Evolutionary conservation across 306 rosid genomes (phyloP).

Genomic region (apple (Malus domestica)): DNA sequence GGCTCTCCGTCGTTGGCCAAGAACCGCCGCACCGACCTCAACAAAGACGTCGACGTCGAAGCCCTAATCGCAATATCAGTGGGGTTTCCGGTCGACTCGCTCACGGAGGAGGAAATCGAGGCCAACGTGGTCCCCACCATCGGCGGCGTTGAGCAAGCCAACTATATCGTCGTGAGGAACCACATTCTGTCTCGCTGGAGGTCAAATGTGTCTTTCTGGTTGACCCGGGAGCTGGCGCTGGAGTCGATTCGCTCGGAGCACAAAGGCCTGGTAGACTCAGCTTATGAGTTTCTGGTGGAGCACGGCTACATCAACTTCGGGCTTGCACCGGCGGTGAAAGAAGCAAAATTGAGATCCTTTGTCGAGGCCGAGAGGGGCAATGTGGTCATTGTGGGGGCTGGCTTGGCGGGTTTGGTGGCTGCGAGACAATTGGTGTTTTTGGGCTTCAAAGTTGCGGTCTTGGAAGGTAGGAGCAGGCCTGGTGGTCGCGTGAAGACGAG

Average conservation of each 20-base stretch:
- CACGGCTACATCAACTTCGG: slow-evolving; percentile 89
- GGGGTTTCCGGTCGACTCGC: slow-evolving; percentile 79
- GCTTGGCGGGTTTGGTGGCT: slow-evolving; percentile 77
- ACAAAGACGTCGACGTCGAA: slow-evolving; percentile 66
- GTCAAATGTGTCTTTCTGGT: slow-evolving; percentile 63
- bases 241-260: slow-evolving; percentile 65
- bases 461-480: slow-evolving; percentile 78
- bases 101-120: slow-evolving; percentile 85
- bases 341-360: slow-evolving; percentile 45
- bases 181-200: slow-evolving; percentile 78
- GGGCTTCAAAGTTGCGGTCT: slow-evolving; percentile 70
- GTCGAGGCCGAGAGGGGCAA: slow-evolving; percentile 50
- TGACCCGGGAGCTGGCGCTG: slow-evolving; percentile 54
- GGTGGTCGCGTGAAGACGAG: slow-evolving; percentile 87
- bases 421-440: slow-evolving; percentile 78
- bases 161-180: slow-evolving; percentile 68
- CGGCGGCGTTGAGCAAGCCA: slow-evolving; percentile 74
- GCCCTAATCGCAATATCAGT: slow-evolving; percentile 75
- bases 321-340: slow-evolving; percentile 52
- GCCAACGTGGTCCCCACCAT: slow-evolving; percentile 69
- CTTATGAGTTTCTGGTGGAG: slow-evolving; percentile 59
- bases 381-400: slow-evolving; percentile 76
- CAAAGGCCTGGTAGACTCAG: slow-evolving; percentile 56
- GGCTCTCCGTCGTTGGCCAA: slow-evolving; percentile 41
- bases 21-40: slow-evolving; percentile 54